Evolutionary conservation across 2,329 filamentous ascomycete species (phyloP).

Genomic region (Colletotrichum theobromicola): DNA sequence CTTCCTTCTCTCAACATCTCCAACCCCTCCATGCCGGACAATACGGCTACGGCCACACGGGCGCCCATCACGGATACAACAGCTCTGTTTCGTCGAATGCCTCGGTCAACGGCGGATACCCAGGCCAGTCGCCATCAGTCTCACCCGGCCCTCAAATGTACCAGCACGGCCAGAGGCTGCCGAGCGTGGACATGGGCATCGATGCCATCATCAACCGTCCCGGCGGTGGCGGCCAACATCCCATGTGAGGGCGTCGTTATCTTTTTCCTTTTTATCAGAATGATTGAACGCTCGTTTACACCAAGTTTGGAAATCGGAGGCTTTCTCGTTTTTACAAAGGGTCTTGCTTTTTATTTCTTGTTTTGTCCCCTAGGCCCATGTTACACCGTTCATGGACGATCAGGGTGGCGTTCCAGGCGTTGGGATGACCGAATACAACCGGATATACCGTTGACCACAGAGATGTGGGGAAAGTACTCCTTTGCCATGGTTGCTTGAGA

Average conservation of each 20-base stretch:
- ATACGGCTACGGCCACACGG: constrained; percentile 29
- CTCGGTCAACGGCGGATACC: constrained; percentile 34
- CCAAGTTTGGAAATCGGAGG: neutral
- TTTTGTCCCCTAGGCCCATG: neutral
- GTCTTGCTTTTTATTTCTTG: constrained; percentile 5
- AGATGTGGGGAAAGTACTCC: neutral
- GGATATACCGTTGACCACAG: neutral
- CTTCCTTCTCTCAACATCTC: constrained; percentile 30
- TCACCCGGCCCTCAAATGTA: constrained; percentile 24
- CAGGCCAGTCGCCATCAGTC: constrained; percentile 26
- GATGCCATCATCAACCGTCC: constrained; percentile 62
- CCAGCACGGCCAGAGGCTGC: constrained; percentile 48
- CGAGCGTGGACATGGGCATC: constrained; percentile 67
- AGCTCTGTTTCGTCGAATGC: constrained; percentile 58
- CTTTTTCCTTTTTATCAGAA: neutral
- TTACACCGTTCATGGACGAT: neutral
- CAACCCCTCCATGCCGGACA: constrained; percentile 25
- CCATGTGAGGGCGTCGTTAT: constrained; percentile 18
- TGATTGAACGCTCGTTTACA: neutral
- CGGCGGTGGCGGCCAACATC: constrained; percentile 27
- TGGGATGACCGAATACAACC: neutral
- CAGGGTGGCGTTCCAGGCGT: constrained; percentile 6
- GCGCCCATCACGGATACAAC: constrained; percentile 50
- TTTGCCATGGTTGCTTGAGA: neutral
- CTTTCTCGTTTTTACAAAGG: neutral